Evolutionary conservation across 148 eudicot species (phyloP), one percentile per base, ranked within the genome.

Genomic region (Rhododendron simsii): DNA sequence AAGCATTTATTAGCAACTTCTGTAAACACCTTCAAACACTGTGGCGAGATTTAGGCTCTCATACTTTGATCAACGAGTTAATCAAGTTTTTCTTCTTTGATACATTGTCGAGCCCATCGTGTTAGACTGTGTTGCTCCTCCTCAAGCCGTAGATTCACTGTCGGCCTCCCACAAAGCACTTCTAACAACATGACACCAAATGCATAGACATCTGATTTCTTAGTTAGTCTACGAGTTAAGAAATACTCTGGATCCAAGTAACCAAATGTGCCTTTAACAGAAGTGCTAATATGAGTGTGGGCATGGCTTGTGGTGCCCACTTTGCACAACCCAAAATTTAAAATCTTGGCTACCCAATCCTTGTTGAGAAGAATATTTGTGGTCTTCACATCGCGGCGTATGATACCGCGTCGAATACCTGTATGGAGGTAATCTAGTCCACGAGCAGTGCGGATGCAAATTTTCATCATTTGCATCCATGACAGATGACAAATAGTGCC

Each of bases 301-400:
- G 86, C 63, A 4, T 28, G 65, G 61, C 48, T 86, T 35, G 53
- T 50, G 7, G 81, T 65, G 28, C 85, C 85, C 26, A 81, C 48
- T 81, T 87, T 90, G 57, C 57, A 53, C 57, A 53, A 14, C 18
- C 57, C 57, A 53, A 53, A 53, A 53, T 53, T 4, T 53, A 65
- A 86, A 18, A 90, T 73, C 81, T 88, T 90, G 23, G 90, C 89
- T 14, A 39, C 82, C 87, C 86, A 90, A 65, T 88, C 85, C 14
- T 80, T 65, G 26, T 80, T 78, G 20, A 85, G 5, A 26, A 79
- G 50, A 30, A 85, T 85, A 78, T 85, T 85, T 14, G 87, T 63
- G 3, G 65, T 63, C 78, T 85, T 85, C 20, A 85, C 83, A 53
- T 85, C 87, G 65, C 84, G 61, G 83, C 65, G 83, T 30, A 63